phyloP scores from a whole-genome alignment of 768 basidiomycete species.

The Russula griseocarnosa region DNA sequence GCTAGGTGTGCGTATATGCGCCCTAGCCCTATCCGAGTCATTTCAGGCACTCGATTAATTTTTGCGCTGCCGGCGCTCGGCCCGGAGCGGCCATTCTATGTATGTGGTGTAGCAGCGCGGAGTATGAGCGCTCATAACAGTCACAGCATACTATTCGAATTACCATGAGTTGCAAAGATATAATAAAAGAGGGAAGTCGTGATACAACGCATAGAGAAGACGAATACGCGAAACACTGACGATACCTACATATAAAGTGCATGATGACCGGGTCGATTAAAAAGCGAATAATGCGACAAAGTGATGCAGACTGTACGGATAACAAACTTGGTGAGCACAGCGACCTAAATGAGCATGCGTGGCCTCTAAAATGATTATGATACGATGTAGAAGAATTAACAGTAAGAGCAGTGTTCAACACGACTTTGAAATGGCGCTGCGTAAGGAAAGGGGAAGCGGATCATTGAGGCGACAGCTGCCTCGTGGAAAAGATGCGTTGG shows the following conservation, averaged over 20 bases:
- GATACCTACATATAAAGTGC: slow-evolving; percentile 22
- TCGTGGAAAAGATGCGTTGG: slow-evolving; percentile 29
- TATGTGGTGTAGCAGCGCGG: too few species aligned
- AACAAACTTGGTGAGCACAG: slow-evolving; percentile 26
- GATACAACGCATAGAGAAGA: slow-evolving; percentile 21
- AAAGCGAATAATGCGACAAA: slow-evolving; percentile 23
- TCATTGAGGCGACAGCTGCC: slow-evolving; percentile 23
- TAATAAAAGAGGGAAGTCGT: slow-evolving; percentile 8
- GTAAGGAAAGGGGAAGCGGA: slow-evolving; percentile 12
- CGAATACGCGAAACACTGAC: slow-evolving; percentile 10
- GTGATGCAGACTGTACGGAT: slow-evolving; percentile 25
- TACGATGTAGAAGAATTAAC: slow-evolving; percentile 18
- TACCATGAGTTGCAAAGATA: slow-evolving; percentile 17
- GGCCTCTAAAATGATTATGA: slow-evolving; percentile 14
- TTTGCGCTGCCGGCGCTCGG: slow-evolving; percentile 8
- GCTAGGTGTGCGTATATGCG: too few species aligned
- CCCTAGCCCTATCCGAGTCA: too few species aligned
- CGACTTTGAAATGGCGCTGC: slow-evolving; percentile 10
- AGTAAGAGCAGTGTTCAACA: slow-evolving; percentile 16
- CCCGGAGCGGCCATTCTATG: neutral
- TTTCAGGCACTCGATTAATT: too few species aligned
- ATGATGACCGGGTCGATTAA: slow-evolving; percentile 17
- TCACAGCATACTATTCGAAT: slow-evolving; percentile 15
- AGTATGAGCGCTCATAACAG: neutral
- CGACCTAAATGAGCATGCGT: slow-evolving; percentile 21